A percentile compares a stretch with the other conserved stretches of the same genome.
These are phyloP conservation scores for Aspergillus taichungensis DNA, from an alignment of 495 filamentous ascomycete genomes.

Conservation along the genomic window DNA sequence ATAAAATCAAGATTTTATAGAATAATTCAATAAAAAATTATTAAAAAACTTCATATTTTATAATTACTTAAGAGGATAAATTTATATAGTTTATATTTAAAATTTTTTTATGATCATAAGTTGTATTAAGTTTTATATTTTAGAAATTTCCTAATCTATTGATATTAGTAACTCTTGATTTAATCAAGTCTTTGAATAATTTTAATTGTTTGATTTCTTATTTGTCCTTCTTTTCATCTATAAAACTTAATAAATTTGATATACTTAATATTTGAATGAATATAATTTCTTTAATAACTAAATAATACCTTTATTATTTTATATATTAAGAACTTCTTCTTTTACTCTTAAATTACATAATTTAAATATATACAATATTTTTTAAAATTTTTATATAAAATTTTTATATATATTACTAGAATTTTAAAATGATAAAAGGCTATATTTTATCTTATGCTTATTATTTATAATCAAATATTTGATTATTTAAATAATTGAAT, in stretches of 20 bases:
- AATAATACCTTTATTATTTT: neutral
- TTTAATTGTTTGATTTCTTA: neutral
- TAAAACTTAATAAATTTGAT: neutral
- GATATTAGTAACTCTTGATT: conserved; percentile 26
- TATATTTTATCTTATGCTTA: no score
- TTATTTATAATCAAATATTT: neutral
- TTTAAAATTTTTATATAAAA: no score
- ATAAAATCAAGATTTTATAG: no score
- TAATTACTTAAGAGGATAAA: neutral
- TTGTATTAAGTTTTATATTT: neutral
- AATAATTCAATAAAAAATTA: no score
- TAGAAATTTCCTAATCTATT: conserved; percentile 9
- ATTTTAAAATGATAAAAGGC: neutral
- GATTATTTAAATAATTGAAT: no score
- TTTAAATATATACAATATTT: no score
- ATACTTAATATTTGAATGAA: neutral
- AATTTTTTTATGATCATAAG: neutral
- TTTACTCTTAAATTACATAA: neutral
- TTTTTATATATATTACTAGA: neutral
- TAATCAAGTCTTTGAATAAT: conserved; percentile 60
- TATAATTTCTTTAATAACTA: neutral
- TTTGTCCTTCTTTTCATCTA: neutral
- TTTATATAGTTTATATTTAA: neutral
- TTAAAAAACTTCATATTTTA: no score
- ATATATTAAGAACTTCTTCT: neutral